Base-by-base conservation (phyloP, 2,329 filamentous ascomycete species). In the Talaromyces sp. region DNA sequence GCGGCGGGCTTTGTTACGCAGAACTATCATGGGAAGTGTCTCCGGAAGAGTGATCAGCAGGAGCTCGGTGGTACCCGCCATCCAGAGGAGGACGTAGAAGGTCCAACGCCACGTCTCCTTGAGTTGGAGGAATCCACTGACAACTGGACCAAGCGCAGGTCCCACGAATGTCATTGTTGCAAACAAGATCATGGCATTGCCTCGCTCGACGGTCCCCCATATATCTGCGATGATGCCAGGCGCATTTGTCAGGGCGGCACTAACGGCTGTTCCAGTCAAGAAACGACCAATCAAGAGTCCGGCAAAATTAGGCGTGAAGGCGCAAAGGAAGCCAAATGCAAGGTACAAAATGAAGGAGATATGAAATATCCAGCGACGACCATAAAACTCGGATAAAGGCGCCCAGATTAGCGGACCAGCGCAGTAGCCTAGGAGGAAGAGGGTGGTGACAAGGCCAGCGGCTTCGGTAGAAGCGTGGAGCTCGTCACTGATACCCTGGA, bases 351-450 rank as follows among this genome's bases (percentile, higher is more conserved):
- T n/a, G n/a, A n/a, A n/a, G n/a, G n/a, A n/a, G n/a, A n/a, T n/a
- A n/a, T n/a, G n/a, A n/a, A n/a, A n/a, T n/a, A n/a, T n/a, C n/a
- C n/a, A n/a, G n/a, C n/a, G n/a, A n/a, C n/a, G n/a, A n/a, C 87
- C 86, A 61, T 82, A 83, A 62, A 88, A 85, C 69, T 90, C 87
- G 50, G 83, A 87, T 3, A 89, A 69, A 0, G 87, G 88, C 0
- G 85, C 87, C 78, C 86, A 88, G 13, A 88, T 71, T 9, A 88
- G 71, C 0, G 84, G 84, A 0, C 85, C 85, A 2, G 81, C 78
- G 21, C 87, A 82, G 67, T 88, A 89, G 7, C 86, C 86, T 50
- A 88, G 77, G 8, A 89, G 76, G 64, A 85, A 89, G 19, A 86
- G 78, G 0, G 86, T 87, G 35, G 88, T 85, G 8, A 85, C 86